Percentiles rank a stretch among this genome's conserved stretches.
Evolutionary conservation across 148 eudicot genomes (phyloP).

Genomic region (Talinum fruticosum): DNA sequence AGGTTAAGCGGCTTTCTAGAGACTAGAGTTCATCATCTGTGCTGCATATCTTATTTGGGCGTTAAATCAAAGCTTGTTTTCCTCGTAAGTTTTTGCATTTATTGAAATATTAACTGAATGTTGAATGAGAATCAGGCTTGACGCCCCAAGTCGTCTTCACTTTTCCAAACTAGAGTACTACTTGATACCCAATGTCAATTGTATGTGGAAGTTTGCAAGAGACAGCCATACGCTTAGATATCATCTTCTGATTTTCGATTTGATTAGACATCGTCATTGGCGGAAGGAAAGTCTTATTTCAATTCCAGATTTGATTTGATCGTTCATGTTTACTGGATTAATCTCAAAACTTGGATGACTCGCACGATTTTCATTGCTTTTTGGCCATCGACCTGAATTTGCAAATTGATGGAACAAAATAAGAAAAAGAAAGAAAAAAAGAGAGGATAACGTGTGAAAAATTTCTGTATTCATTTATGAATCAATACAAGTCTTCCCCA

Average conservation of each 20-base stretch:
- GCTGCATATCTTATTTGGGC: conserved; percentile 4
- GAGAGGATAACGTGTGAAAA: too few relatives aligned
- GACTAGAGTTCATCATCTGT: conserved; percentile 6
- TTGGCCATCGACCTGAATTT: too few relatives aligned
- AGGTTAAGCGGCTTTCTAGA: conserved; percentile 3
- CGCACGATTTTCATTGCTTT: neutral
- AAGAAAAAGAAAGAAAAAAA: too few relatives aligned
- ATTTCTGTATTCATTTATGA: too few relatives aligned
- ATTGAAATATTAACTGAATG: neutral
- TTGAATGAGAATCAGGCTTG: conserved; percentile 18
- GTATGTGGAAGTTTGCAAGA: neutral
- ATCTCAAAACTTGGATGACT: neutral
- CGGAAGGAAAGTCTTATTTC: neutral
- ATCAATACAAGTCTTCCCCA: too few relatives aligned
- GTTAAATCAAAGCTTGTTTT: conserved; percentile 4
- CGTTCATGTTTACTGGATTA: neutral
- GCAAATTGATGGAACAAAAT: too few relatives aligned
- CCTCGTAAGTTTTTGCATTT: conserved; percentile 7
- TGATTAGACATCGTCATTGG: neutral
- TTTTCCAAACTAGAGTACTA: neutral
- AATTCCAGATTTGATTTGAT: neutral
- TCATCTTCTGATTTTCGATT: neutral
- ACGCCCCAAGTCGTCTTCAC: conserved; percentile 7
- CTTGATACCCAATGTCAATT: conserved; percentile 3
- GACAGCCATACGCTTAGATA: neutral